phyloP scores from a whole-genome alignment of 768 basidiomycete species.

The Suillus occidentalis region DNA sequence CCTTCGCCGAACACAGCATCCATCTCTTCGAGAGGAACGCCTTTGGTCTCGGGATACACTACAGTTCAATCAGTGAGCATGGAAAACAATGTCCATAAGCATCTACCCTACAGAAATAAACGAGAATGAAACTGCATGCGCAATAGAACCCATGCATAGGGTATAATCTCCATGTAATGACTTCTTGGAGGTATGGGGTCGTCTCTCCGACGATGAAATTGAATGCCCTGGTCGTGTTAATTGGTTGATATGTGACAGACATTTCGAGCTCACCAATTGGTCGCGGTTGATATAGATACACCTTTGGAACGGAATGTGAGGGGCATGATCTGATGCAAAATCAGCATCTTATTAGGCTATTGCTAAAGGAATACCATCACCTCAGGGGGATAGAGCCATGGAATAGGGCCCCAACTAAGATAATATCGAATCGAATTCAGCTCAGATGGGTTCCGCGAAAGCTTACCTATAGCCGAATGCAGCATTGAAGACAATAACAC shows the following conservation, averaged over 20 bases:
- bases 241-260: constrained; percentile 2
- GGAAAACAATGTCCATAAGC: neutral
- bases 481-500: constrained; percentile 91
- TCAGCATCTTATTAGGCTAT: constrained; percentile 4
- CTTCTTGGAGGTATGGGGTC: constrained; percentile 84
- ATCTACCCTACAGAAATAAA: constrained; percentile 71
- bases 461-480: constrained; percentile 83
- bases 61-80: constrained; percentile 13
- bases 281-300: constrained; percentile 92
- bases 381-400: constrained; percentile 89
- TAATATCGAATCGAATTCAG: neutral
- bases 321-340: constrained; percentile 74
- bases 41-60: constrained; percentile 89
- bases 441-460: neutral
- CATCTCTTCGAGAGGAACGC: constrained; percentile 88
- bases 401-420: constrained; percentile 80
- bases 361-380: constrained; percentile 36
- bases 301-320: constrained; percentile 89
- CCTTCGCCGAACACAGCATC: constrained; percentile 90
- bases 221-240: constrained; percentile 51
- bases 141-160: constrained; percentile 97
- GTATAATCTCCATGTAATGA: constrained; percentile 88
- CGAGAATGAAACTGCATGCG: constrained; percentile 79
- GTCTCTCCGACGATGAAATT: constrained; percentile 88
- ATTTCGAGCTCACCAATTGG: constrained; percentile 50